Base-by-base conservation (phyloP, 208 protist genomes). In the Leishmania mexicana region DNA sequence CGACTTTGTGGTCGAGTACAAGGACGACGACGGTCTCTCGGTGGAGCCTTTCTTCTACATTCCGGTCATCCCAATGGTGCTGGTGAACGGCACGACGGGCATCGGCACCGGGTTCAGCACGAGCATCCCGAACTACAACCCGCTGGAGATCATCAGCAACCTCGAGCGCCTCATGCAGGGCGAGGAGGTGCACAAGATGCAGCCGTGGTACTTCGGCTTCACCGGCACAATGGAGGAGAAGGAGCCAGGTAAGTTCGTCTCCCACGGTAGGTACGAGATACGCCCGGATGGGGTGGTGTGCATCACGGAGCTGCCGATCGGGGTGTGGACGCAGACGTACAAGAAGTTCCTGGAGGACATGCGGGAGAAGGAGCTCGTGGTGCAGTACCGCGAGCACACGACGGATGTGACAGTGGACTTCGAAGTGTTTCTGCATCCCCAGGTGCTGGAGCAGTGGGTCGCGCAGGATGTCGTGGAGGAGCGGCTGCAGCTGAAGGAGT, bases 61-160 rank as follows among this genome's bases (percentile, higher is more conserved):
- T 8, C 99, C 99, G 13, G 95, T 99, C 38, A 95, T 99, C 53
- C 99, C 99, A 19, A 99, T 99, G 93, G 97, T 98, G 24, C 92
- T 99, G 1, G 96, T 99, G 45, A 99, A 99, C 93, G 99, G 99
- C 58, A 90, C 95, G 6, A 91, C 98, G 17, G 99, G 99, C 86
- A 99, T 99, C 85, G 99, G 99, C 67, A 99, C 99, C 15, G 99
- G 99, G 73, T 99, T 99, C 96, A 94, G 92, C 75, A 99, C 99
- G 17, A 97, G 87, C 57, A 99, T 99, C 67, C 99, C 99, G 49
- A 99, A 96, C 86, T 99, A 99, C 89, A 99, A 99, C 86, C 99
- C 99, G n/a, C 57, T 93, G 49, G 98, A 99, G 51, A 78, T 99
- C 40, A 96, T 99, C 53, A 91, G 98, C 72, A 98, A 98, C 75